phyloP scores from a whole-genome alignment of 345 rosid genomes.

The Chamaenerion angustifolium region DNA sequence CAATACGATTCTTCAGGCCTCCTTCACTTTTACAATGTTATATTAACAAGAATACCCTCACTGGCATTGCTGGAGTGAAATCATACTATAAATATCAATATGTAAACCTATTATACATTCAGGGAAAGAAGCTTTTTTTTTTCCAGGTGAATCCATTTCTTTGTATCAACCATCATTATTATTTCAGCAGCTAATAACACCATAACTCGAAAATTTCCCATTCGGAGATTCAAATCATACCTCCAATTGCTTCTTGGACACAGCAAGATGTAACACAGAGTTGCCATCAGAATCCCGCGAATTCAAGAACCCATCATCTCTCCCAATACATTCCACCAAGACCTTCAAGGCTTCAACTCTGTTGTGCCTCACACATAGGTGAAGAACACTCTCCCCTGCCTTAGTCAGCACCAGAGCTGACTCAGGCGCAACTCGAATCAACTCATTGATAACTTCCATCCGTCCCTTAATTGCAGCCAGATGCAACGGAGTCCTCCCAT shows the following conservation, averaged over 20 bases:
- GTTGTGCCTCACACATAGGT: slow-evolving; percentile 13
- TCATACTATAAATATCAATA: too few species aligned
- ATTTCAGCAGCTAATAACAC: too few species aligned
- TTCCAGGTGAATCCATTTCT: too few species aligned
- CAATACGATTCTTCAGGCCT: too few species aligned
- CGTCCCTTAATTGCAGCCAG: slow-evolving; percentile 16
- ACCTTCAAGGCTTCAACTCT: slow-evolving; percentile 14
- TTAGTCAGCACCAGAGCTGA: slow-evolving; percentile 5
- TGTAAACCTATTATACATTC: too few species aligned
- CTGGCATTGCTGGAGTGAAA: too few species aligned
- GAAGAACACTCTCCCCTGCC: slow-evolving; percentile 12
- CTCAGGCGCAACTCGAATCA: slow-evolving; percentile 11
- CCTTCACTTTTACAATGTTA: too few species aligned
- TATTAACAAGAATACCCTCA: too few species aligned
- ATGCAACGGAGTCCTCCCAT: slow-evolving; percentile 18
- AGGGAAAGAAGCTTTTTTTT: too few species aligned
- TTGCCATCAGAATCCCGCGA: slow-evolving; percentile 14
- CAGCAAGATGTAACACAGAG: slow-evolving; percentile 17
- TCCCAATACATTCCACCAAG: slow-evolving; percentile 10
- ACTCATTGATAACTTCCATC: slow-evolving; percentile 6
- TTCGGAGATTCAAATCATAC: slow-evolving; percentile 5
- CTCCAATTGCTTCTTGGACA: slow-evolving; percentile 14
- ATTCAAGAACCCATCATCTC: slow-evolving; percentile 8
- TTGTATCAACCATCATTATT: too few species aligned
- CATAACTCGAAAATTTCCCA: too few species aligned